Conservation (phyloP, 2,329 filamentous ascomycete genomes). For the Graphilbum fragrans region DNA sequence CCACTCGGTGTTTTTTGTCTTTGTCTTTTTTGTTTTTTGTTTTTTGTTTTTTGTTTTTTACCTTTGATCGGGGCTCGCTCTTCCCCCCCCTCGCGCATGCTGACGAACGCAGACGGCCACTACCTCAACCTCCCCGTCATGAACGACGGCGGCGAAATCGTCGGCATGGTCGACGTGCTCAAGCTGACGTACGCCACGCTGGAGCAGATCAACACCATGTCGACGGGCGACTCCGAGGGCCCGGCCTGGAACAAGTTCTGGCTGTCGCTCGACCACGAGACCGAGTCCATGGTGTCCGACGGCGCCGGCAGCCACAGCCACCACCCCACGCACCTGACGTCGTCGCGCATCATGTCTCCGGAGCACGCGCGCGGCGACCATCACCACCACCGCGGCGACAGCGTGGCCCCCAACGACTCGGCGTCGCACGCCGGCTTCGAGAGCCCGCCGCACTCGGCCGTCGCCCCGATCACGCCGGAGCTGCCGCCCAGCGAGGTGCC, state of each 20-base stretch:
- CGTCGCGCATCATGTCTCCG: constrained; percentile 58
- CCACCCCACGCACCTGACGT: constrained; percentile 48
- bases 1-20: not conserved
- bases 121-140: constrained; percentile 97
- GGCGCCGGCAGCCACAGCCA: constrained; percentile 69
- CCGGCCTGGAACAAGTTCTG: constrained; percentile 99
- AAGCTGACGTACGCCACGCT: constrained; percentile 97
- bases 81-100: not conserved
- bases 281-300: constrained; percentile 91
- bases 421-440: constrained; percentile 83
- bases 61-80: not conserved
- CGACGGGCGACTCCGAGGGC: constrained; percentile 75
- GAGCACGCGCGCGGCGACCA: constrained; percentile 61
- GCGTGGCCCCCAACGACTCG: constrained; percentile 84
- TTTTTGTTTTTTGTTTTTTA: not conserved
- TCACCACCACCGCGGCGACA: constrained; percentile 45
- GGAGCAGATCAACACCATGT: constrained; percentile 96
- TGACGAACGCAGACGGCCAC: constrained; percentile 66
- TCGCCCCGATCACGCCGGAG: constrained; percentile 34
- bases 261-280: constrained; percentile 89
- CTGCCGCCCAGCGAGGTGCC: constrained; percentile 58
- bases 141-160: constrained; percentile 94
- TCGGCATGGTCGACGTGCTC: constrained; percentile 97
- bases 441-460: constrained; percentile 55
- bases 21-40: not conserved